phyloP scores from a whole-genome alignment of 2,329 filamentous ascomycete species.

The Monilinia polystroma region DNA sequence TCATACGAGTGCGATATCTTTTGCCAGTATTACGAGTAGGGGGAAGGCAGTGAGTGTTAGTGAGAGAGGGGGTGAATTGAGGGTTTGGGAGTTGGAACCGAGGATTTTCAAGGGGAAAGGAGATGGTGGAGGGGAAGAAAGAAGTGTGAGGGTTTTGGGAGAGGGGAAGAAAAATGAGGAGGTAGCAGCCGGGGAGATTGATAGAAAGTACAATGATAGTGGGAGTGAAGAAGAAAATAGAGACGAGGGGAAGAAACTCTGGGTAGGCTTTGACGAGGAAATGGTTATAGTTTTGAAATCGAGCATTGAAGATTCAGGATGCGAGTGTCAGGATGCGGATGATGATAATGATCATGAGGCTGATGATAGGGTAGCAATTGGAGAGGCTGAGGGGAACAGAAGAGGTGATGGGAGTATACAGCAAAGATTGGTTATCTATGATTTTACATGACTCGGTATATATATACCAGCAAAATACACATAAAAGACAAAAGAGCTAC shows the following conservation, averaged over 20 bases:
- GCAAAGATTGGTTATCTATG: constrained; percentile 64
- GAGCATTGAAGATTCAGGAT: not conserved
- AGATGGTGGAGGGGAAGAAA: constrained; percentile 34
- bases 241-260: constrained; percentile 43
- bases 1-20: constrained; percentile 68
- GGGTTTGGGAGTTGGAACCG: constrained; percentile 33
- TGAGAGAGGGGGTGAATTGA: constrained; percentile 25
- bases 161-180: constrained; percentile 51
- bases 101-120: constrained; percentile 30
- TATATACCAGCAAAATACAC: not conserved
- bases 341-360: not conserved
- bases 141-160: constrained; percentile 12
- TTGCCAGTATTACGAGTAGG: constrained; percentile 64
- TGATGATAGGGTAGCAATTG: too few species aligned
- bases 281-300: constrained; percentile 62
- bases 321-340: not conserved
- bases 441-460: constrained; percentile 53
- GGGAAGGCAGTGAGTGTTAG: constrained; percentile 64
- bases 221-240: not conserved
- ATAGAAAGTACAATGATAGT: constrained; percentile 9
- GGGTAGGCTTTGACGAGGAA: constrained; percentile 71
- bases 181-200: not conserved
- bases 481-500: not conserved
- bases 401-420: constrained; percentile 26
- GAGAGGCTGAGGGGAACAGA: not conserved